Evolutionary conservation across 2,329 filamentous ascomycete species (phyloP).

Genomic region (Knufia fluminis): DNA sequence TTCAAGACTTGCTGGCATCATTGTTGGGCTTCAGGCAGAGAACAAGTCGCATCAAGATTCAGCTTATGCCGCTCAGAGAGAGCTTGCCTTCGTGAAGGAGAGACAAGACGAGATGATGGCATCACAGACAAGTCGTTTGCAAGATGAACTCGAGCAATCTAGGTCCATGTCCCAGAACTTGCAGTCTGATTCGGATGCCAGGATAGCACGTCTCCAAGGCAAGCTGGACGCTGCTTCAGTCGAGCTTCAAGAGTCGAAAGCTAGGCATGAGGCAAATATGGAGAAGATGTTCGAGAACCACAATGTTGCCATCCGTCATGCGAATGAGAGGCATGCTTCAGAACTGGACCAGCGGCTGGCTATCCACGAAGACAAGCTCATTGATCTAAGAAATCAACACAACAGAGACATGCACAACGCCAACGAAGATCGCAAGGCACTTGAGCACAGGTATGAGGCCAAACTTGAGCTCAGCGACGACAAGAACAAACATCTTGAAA

Average conservation of each 20-base stretch:
- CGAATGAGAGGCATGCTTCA: constrained; percentile 37
- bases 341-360: constrained; percentile 28
- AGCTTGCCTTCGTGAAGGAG: constrained; percentile 76
- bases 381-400: constrained; percentile 67
- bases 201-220: constrained; percentile 60
- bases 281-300: constrained; percentile 69
- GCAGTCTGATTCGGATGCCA: constrained; percentile 63
- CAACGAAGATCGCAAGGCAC: constrained; percentile 70
- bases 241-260: constrained; percentile 71
- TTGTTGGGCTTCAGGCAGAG: constrained; percentile 40
- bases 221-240: constrained; percentile 70
- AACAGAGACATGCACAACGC: constrained; percentile 63
- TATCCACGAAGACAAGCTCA: constrained; percentile 62
- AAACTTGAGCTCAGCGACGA: constrained; percentile 72
- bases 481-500: constrained; percentile 76
- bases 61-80: constrained; percentile 62
- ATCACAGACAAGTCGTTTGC: constrained; percentile 66
- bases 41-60: constrained; percentile 64
- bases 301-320: constrained; percentile 48
- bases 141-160: constrained; percentile 71
- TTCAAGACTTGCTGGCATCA: constrained; percentile 53
- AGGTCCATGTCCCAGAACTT: constrained; percentile 75
- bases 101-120: constrained; percentile 71
- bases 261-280: constrained; percentile 71
- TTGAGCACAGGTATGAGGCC: constrained; percentile 71